Conservation (phyloP, 495 filamentous ascomycete genomes). For the Evansstolkia leycettana region DNA sequence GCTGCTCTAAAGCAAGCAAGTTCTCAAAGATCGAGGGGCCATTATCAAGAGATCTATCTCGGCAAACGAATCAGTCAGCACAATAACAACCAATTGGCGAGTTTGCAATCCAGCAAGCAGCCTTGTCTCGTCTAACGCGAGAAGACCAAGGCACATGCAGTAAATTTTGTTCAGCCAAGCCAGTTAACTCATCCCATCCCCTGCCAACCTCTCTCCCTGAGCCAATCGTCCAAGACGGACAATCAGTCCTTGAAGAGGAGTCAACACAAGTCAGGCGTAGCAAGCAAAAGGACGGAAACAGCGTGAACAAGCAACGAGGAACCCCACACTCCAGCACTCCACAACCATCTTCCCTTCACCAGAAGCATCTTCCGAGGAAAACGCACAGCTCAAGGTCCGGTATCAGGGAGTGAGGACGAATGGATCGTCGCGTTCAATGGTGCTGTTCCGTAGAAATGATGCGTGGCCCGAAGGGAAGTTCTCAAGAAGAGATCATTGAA, state of each 20-base stretch:
- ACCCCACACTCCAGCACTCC: slow-evolving; percentile 47
- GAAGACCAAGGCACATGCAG: background rate
- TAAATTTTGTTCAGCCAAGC: slow-evolving; percentile 45
- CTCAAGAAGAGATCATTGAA: slow-evolving; percentile 80
- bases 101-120: background rate
- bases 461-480: slow-evolving; percentile 34
- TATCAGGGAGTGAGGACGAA: slow-evolving; percentile 38
- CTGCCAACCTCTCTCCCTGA: slow-evolving; percentile 31
- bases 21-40: too few species aligned
- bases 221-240: slow-evolving; percentile 45
- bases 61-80: background rate
- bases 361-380: slow-evolving; percentile 24
- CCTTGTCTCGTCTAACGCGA: background rate
- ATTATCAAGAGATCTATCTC: too few species aligned
- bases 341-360: slow-evolving; percentile 62
- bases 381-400: slow-evolving; percentile 45
- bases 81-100: background rate
- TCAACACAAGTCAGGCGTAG: slow-evolving; percentile 35
- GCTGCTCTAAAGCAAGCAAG: too few species aligned
- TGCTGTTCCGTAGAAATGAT: slow-evolving; percentile 9
- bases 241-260: slow-evolving; percentile 16
- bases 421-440: slow-evolving; percentile 47
- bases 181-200: slow-evolving; percentile 50
- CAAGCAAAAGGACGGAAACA: slow-evolving; percentile 25
- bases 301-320: slow-evolving; percentile 14